These are phyloP conservation scores for Mucor racemosus DNA, from an alignment of 371 early-diverging fungal genomes.

Conservation along the genomic window DNA sequence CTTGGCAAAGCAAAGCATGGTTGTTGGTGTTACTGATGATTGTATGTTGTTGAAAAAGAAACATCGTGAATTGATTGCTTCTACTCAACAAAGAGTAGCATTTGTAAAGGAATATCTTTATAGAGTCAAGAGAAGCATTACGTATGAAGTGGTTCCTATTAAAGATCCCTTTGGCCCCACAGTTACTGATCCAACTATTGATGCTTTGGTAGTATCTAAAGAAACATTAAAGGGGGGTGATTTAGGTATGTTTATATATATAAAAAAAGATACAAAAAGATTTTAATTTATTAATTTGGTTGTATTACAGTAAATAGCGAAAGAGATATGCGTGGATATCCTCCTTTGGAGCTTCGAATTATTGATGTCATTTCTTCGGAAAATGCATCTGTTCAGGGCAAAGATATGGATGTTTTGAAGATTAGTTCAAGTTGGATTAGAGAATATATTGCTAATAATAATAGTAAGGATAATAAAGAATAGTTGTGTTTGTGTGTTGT, in stretches of 20 bases:
- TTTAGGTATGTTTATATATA: constrained; percentile 53
- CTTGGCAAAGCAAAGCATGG: constrained; percentile 59
- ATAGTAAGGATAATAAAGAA: constrained; percentile 7
- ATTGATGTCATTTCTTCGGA: constrained; percentile 76
- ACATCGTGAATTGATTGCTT: constrained; percentile 69
- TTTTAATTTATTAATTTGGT: neutral
- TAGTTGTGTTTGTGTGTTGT: neutral
- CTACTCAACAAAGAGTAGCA: constrained; percentile 67
- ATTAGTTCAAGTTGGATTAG: constrained; percentile 77
- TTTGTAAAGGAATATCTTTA: constrained; percentile 67
- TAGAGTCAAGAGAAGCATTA: constrained; percentile 53
- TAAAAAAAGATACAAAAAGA: too few species aligned
- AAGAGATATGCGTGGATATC: constrained; percentile 52
- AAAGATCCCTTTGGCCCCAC: constrained; percentile 92
- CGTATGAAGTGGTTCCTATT: constrained; percentile 72
- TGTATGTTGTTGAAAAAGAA: constrained; percentile 76
- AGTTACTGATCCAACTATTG: constrained; percentile 70
- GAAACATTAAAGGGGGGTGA: constrained; percentile 85
- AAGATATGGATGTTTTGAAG: constrained; percentile 60
- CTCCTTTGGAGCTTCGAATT: constrained; percentile 67
- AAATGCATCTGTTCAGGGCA: constrained; percentile 32
- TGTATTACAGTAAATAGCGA: constrained; percentile 62
- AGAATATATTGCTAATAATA: constrained; percentile 40
- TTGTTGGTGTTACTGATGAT: constrained; percentile 81
- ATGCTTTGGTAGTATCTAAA: constrained; percentile 85